Evolutionary conservation across 805 yeast genomes (phyloP).

Genomic region (Yamadazyma phyllophila): DNA sequence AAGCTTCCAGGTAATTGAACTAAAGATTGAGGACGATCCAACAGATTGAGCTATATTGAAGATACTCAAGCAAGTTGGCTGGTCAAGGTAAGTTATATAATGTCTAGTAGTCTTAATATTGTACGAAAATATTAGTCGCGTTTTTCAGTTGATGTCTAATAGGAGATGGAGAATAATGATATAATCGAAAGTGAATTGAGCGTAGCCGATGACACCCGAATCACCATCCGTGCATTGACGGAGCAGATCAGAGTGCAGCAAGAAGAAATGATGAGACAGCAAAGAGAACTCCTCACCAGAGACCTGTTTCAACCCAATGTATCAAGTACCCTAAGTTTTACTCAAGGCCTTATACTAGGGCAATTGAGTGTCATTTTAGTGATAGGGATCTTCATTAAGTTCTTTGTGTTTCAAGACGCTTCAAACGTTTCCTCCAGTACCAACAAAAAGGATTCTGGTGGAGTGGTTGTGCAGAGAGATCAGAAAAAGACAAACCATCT

Average conservation of each 20-base stretch:
- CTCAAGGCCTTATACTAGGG: conserved; percentile 73
- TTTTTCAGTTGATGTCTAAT: background rate
- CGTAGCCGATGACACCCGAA: background rate
- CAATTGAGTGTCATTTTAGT: conserved; percentile 69
- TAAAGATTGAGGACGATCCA: too few relatives aligned
- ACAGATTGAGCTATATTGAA: too few relatives aligned
- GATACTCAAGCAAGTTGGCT: too few relatives aligned
- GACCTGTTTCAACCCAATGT: conserved; percentile 12
- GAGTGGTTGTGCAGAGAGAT: conserved; percentile 33
- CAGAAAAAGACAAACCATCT: conserved; percentile 18
- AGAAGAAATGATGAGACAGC: conserved; percentile 28
- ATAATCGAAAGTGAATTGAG: conserved; percentile 3
- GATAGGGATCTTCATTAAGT: conserved; percentile 63
- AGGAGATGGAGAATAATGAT: conserved; percentile 2
- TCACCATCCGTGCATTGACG: conserved; percentile 1
- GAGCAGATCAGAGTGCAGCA: conserved; percentile 28
- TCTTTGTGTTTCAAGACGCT: conserved; percentile 73
- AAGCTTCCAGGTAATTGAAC: background rate
- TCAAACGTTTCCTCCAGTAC: conserved; percentile 37
- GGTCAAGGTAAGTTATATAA: background rate
- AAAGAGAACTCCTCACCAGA: conserved; percentile 21
- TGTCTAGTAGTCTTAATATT: background rate
- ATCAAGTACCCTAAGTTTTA: conserved; percentile 55
- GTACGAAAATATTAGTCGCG: background rate
- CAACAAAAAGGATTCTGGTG: conserved; percentile 26